Base-by-base conservation (phyloP, 352 stramenopile genomes). In the Phytophthora foliorum region DNA sequence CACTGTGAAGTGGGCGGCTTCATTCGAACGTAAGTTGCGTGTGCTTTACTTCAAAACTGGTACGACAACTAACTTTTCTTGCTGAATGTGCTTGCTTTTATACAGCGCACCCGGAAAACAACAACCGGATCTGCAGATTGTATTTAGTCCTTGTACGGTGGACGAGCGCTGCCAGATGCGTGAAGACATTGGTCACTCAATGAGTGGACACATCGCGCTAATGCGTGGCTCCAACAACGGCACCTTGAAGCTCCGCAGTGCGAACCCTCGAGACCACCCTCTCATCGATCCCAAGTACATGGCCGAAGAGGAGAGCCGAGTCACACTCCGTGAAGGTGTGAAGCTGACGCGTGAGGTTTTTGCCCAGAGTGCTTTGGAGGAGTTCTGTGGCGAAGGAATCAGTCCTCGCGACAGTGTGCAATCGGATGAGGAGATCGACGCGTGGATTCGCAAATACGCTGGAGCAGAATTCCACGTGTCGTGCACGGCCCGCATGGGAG, bases 261-360 rank as follows among this genome's bases (percentile, higher is more conserved):
- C 67, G 14, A 84, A 97, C 64, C 84, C 86, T 1, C 83, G 82
- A 22, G 83, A 86, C 9, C 57, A 90, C 38, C 87, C 88, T 19
- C 71, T 91, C 42, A 90, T 97, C 46, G 78, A 97, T 54, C 90
- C 90, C 0, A 96, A 95, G 71, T 96, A 96, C 64, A 57, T 97
- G 25, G 84, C 69, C 38, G 92, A 87, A 8, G 59, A 82, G 45
- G 63, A 95, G 32, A 84, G 93, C 45, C 51, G 84, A 9, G 55
- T 84, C 19, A 87, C 95, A 36, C 80, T 96, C 41, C 86, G 88
- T 29, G 72, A 83, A 16, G 88, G 67, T 22, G 88, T 96, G 34
- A 80, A 86, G 3, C 62, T 95, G 8, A 92, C 84, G 24, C 85
- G 89, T 11, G 85, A 97, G 69, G 86, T 98, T 53, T 90, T 97